Percentiles rank a stretch among this genome's conserved stretches.
Conservation (phyloP, 176 grass and related monocot species). For the Eremochloa ophiuroides region DNA sequence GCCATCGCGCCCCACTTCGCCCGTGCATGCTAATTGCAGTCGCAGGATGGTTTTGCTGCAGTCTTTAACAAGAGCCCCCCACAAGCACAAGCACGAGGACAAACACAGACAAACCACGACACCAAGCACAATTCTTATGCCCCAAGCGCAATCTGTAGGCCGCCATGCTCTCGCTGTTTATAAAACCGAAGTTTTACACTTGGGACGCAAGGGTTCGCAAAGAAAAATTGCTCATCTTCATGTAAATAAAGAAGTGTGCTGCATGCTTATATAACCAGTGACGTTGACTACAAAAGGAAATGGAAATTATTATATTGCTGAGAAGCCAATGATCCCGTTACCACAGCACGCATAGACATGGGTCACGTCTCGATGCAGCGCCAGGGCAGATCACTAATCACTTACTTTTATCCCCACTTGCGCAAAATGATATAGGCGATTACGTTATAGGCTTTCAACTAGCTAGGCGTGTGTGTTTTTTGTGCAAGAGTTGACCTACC, state of each 20-base stretch:
- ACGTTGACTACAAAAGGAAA: not conserved
- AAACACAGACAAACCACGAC: no score
- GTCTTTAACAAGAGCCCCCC: no score
- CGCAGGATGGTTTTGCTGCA: no score
- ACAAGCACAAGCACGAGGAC: no score
- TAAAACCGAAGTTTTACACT: not conserved
- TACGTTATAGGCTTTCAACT: conserved; percentile 15
- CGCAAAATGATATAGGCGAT: not conserved
- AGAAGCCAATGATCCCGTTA: not conserved
- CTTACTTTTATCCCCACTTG: conserved; percentile 28
- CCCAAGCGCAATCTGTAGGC: no score
- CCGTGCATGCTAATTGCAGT: no score
- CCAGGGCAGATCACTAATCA: not conserved
- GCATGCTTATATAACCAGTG: not conserved
- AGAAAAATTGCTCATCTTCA: not conserved
- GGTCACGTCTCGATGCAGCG: conserved; percentile 20
- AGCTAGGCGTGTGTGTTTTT: not conserved
- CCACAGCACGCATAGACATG: not conserved
- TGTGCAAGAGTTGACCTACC: conserved; percentile 24
- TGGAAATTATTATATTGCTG: not conserved
- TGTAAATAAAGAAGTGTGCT: not conserved
- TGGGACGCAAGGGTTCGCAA: not conserved
- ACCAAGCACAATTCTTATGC: no score
- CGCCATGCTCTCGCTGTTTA: no score
- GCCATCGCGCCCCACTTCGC: no score